These are phyloP conservation scores for Pistacia vera DNA, from an alignment of 345 rosid genomes.

Conservation along the genomic window DNA sequence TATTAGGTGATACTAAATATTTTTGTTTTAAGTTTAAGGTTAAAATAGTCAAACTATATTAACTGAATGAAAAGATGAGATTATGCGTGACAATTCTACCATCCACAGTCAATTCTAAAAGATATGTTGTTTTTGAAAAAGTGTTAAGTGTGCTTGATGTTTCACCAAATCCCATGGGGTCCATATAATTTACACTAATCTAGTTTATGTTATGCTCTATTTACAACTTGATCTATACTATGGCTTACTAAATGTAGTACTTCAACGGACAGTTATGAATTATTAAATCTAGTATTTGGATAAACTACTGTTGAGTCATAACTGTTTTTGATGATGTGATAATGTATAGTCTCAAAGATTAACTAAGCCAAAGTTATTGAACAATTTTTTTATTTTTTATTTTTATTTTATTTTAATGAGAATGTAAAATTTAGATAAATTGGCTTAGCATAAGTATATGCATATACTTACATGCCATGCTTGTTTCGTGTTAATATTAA, in stretches of 20 bases:
- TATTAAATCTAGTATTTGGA: neutral
- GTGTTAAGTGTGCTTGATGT: no score
- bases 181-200: neutral
- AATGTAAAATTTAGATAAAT: neutral
- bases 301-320: neutral
- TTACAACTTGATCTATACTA: conserved; percentile 8
- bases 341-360: neutral
- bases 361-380: conserved; percentile 12
- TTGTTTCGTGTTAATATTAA: conserved; percentile 24
- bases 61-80: no score
- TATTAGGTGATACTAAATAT: no score
- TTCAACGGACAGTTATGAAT: no score
- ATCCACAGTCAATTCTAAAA: no score
- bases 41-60: no score
- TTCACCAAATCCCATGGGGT: no score
- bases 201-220: conserved; percentile 10
- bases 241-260: neutral
- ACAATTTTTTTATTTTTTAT: neutral
- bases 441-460: neutral
- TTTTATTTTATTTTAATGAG: neutral
- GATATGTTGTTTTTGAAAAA: no score
- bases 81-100: no score
- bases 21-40: no score
- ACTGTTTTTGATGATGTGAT: conserved; percentile 5
- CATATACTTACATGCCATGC: conserved; percentile 2